Evolutionary conservation across 805 yeast genomes (phyloP).

Genomic region (Lipomyces mesembrius): DNA sequence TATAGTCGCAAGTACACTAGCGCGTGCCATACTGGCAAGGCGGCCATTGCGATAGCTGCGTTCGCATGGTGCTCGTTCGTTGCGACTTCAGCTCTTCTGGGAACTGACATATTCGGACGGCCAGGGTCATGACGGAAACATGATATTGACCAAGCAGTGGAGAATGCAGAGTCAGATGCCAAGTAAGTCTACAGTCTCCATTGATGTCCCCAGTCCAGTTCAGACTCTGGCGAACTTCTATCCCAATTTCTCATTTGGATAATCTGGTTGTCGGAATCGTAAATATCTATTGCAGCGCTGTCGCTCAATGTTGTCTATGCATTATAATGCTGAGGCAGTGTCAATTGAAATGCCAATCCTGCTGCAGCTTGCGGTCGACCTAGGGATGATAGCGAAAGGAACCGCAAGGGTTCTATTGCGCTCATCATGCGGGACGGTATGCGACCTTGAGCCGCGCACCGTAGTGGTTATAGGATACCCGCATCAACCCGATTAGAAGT

Average conservation of each 20-base stretch:
- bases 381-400: neutral
- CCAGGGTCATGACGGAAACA: neutral
- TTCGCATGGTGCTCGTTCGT: slow-evolving; percentile 27
- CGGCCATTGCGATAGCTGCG: slow-evolving; percentile 34
- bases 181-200: neutral
- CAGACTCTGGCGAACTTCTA: too few relatives aligned
- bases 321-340: neutral
- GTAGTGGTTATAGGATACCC: too few relatives aligned
- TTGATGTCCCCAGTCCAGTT: neutral
- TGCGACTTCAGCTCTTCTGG: slow-evolving; percentile 16
- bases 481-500: neutral
- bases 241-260: too few relatives aligned
- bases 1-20: neutral
- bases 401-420: neutral
- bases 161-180: neutral
- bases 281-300: neutral
- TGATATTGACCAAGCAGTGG: neutral
- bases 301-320: neutral
- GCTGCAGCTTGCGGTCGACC: neutral
- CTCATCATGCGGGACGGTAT: too few relatives aligned
- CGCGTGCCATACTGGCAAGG: slow-evolving; percentile 35
- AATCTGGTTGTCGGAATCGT: too few relatives aligned
- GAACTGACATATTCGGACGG: slow-evolving; percentile 6
- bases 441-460: neutral
- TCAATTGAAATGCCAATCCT: neutral